Evolutionary conservation across 2,329 filamentous ascomycete species (phyloP), one percentile per base, ranked within the genome.

Genomic region (Monosporascus sp.): DNA sequence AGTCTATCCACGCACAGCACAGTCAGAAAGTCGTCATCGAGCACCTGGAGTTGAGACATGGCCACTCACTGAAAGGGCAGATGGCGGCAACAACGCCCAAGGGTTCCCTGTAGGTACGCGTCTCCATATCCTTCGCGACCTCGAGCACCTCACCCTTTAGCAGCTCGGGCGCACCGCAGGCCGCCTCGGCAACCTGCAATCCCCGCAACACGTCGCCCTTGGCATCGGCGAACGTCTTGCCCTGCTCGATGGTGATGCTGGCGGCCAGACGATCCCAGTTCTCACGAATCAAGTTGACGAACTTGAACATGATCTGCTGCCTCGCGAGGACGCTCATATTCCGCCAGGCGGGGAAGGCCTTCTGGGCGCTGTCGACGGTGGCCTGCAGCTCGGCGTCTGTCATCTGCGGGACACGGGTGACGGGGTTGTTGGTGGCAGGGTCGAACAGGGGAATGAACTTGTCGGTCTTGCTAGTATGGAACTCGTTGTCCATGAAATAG

Each of bases 71-170:
- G 68, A 94, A 94, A 2, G 89, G 89, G 77, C 89, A 94, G 62
- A 94, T 94, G 54, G 89, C 88, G 53, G 89, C 88, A 44, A 88
- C 85, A 37, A 94, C 85, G 52, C 89, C 89, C 65, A 94, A 73
- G 55, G 89, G 88, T 78, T 94, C 89, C 57, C 84, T 82, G 70
- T 94, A 94, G 55, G 83, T 88, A 66, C 88, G 77, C 31, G 89
- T 94, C 77, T 94, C 89, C 89, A 94, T 94, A 65, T 94, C 89
- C 78, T 90, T 92, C 51, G 89, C 83, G 14, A 94, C 89, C 75
- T 94, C 89, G 37, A 94, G 78, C 45, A 94, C 79, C 74, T 94
- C 89, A 39, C 89, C 89, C 69, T 89, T 90, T 70, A 94, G 79
- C 68, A 92, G 82, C 62, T 90, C 89, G 0, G 89, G 88, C 51